phyloP scores from a whole-genome alignment of 176 grass and related monocot species.

The Echinochloa phyllopogon region DNA sequence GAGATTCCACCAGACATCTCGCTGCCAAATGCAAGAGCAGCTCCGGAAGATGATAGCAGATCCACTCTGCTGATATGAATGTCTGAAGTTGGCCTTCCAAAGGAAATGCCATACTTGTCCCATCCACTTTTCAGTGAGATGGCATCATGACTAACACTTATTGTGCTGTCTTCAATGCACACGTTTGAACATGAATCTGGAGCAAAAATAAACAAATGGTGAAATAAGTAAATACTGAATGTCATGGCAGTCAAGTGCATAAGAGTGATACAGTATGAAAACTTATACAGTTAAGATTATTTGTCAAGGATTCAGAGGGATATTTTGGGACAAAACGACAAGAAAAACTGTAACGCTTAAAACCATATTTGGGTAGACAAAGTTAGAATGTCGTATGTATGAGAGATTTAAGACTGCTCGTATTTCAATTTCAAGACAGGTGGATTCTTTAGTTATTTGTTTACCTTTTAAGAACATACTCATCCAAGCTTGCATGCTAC shows the following conservation, averaged over 20 bases:
- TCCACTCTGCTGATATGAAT: conserved; percentile 68
- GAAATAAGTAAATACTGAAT: conserved; percentile 13
- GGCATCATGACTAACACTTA: conserved; percentile 75
- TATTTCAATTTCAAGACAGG: conserved; percentile 16
- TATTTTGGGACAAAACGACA: not conserved
- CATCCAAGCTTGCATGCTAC: conserved; percentile 5
- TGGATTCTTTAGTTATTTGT: not conserved
- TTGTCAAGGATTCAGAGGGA: conserved; percentile 12
- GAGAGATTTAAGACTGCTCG: not conserved
- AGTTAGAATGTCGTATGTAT: not conserved
- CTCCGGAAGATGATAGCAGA: conserved; percentile 63
- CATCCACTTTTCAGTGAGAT: conserved; percentile 85
- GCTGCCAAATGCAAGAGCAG: conserved; percentile 83
- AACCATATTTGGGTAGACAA: conserved; percentile 9
- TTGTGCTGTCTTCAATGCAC: conserved; percentile 68
- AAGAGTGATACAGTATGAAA: not conserved
- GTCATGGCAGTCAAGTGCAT: not conserved
- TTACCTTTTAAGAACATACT: not conserved
- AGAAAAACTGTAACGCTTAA: not conserved
- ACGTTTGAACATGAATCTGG: conserved; percentile 88
- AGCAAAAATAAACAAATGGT: conserved; percentile 20
- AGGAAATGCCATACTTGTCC: conserved; percentile 84
- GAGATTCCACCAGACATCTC: conserved; percentile 95
- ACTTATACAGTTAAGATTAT: not conserved
- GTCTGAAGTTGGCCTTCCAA: conserved; percentile 56